Evolutionary conservation across 2,329 filamentous ascomycete genomes (phyloP).

Genomic region (Pseudocercospora eumusae): DNA sequence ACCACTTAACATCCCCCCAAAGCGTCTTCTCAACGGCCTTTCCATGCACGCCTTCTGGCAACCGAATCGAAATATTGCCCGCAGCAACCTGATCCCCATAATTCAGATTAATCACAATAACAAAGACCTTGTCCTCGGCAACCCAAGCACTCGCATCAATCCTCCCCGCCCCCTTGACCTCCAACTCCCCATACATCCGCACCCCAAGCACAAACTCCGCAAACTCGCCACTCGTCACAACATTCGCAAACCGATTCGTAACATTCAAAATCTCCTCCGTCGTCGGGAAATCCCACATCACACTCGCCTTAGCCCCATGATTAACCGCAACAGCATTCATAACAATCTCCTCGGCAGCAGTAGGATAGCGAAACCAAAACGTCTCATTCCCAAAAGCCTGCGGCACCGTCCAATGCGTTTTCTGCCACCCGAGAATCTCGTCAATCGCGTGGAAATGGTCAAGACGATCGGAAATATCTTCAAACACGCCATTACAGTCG

Average conservation of each 20-base stretch:
- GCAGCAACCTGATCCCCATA: conserved; percentile 28
- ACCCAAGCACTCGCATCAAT: conserved; percentile 50
- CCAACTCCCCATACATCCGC: conserved; percentile 27
- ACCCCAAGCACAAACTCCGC: conserved; percentile 43
- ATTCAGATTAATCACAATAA: conserved; percentile 45
- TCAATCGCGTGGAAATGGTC: conserved; percentile 47
- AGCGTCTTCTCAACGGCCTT: conserved; percentile 3
- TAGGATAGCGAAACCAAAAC: conserved; percentile 50
- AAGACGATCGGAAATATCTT: conserved; percentile 54
- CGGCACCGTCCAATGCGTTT: conserved; percentile 52
- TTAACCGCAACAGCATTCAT: conserved; percentile 53
- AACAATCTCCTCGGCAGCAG: conserved; percentile 46
- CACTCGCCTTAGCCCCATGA: conserved; percentile 53
- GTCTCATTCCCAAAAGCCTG: conserved; percentile 51
- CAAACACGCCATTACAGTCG: conserved; percentile 55
- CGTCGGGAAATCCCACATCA: conserved; percentile 54
- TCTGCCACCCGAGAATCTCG: conserved; percentile 43
- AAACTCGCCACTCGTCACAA: conserved; percentile 41
- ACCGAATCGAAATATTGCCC: conserved; percentile 20
- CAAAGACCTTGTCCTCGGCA: conserved; percentile 40
- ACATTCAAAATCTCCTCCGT: conserved; percentile 40
- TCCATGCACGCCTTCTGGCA: conserved; percentile 22
- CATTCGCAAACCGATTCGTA: conserved; percentile 43
- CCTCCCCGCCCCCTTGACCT: conserved; percentile 29
- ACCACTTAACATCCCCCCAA: conserved; percentile 29